These are phyloP conservation scores for Xylaria sp. DNA, from an alignment of 2,329 filamentous ascomycete genomes.

Conservation along the genomic window DNA sequence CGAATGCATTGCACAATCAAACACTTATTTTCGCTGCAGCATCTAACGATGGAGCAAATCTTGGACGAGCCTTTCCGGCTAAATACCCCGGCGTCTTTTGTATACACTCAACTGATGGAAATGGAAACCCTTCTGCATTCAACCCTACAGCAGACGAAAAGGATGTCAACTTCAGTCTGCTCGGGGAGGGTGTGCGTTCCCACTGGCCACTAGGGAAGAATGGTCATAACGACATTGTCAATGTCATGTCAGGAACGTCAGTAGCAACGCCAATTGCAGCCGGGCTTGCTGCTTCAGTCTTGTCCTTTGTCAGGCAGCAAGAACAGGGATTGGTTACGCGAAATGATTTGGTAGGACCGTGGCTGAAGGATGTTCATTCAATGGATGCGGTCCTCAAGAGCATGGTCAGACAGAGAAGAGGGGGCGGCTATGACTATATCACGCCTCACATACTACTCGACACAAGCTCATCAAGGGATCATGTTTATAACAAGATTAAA, in stretches of 20 bases:
- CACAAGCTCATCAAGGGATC: too few species aligned
- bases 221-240: neutral
- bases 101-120: constrained; percentile 19
- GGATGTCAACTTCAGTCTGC: constrained; percentile 11
- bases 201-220: constrained; percentile 6
- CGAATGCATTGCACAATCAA: neutral
- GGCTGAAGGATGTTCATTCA: constrained; percentile 11
- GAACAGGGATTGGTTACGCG: neutral
- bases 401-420: constrained; percentile 17
- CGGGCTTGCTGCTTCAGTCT: constrained; percentile 2
- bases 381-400: constrained; percentile 18
- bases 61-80: constrained; percentile 15
- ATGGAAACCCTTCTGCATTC: constrained; percentile 11
- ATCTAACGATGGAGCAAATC: constrained; percentile 16
- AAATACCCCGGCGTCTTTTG: constrained; percentile 15
- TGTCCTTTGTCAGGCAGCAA: constrained; percentile 20
- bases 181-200: constrained; percentile 14
- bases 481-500: too few species aligned
- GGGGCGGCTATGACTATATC: constrained; percentile 13
- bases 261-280: constrained; percentile 22
- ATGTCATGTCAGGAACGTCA: constrained; percentile 11
- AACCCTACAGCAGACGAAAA: constrained; percentile 16
- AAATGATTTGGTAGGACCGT: constrained; percentile 1
- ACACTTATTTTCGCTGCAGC: constrained; percentile 19
- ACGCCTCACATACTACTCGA: neutral